Evolutionary conservation across 2,329 filamentous ascomycete genomes (phyloP).

Genomic region (Fusarium temperatum): DNA sequence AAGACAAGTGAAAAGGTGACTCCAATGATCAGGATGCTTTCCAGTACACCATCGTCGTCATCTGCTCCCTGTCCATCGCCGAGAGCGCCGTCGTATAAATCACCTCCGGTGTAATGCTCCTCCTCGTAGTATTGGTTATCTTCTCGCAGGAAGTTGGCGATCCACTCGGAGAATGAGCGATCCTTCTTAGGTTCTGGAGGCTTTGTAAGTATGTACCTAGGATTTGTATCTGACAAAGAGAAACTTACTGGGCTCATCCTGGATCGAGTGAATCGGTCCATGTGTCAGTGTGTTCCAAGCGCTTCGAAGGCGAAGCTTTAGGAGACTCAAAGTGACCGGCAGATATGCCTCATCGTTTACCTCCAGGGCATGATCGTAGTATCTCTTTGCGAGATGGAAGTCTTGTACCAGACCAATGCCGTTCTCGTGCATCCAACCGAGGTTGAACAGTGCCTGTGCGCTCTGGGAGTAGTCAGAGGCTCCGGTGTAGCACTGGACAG

Average conservation of each 20-base stretch:
- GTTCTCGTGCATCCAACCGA: constrained; percentile 99
- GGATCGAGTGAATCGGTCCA: constrained; percentile 91
- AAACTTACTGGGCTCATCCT: constrained; percentile 83
- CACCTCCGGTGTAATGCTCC: constrained; percentile 61
- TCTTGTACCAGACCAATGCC: constrained; percentile 92
- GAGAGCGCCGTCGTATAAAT: constrained; percentile 64
- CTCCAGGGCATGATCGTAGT: constrained; percentile 91
- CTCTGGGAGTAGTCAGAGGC: constrained; percentile 92
- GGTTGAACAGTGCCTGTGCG: constrained; percentile 94
- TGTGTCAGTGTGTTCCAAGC: constrained; percentile 95
- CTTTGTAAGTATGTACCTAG: constrained; percentile 41
- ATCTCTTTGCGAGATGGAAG: constrained; percentile 95
- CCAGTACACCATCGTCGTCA: constrained; percentile 78
- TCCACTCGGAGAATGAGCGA: constrained; percentile 86
- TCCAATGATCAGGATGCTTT: constrained; percentile 84
- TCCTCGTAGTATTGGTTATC: constrained; percentile 74
- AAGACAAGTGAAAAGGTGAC: constrained; percentile 78
- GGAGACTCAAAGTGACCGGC: constrained; percentile 85
- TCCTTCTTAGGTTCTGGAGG: constrained; percentile 71
- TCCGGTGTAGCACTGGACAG: constrained; percentile 89
- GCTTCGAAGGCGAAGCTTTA: constrained; percentile 85
- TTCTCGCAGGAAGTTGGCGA: constrained; percentile 82
- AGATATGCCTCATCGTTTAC: constrained; percentile 94
- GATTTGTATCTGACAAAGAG: neutral
- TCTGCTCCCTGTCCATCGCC: constrained; percentile 69